These are phyloP conservation scores for Butyriboletus appendiculatus DNA, from an alignment of 1,284 basidiomycete species.

Conservation along the genomic window DNA sequence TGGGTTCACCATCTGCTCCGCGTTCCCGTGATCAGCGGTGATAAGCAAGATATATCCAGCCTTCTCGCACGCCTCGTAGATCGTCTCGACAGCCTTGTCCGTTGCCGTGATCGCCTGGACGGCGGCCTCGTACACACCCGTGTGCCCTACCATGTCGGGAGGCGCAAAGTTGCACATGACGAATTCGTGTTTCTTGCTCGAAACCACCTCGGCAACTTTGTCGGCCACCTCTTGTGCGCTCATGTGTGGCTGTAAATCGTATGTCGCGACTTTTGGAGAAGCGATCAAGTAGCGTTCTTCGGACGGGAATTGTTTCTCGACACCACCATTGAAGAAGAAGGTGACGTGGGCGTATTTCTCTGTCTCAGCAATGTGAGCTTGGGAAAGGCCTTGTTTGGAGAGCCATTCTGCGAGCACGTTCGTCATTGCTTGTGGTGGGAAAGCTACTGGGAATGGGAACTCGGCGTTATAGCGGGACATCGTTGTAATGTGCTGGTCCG, in stretches of 20 bases:
- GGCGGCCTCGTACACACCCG: slow-evolving; percentile 86
- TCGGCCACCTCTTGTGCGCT: slow-evolving; percentile 83
- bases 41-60: slow-evolving; percentile 84
- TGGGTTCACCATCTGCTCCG: slow-evolving; percentile 87
- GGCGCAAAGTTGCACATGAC: slow-evolving; percentile 97
- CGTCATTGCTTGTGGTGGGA: slow-evolving; percentile 88
- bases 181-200: slow-evolving; percentile 71
- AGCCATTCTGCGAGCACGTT: slow-evolving; percentile 93
- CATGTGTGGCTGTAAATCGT: slow-evolving; percentile 88
- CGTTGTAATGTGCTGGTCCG: slow-evolving; percentile 73
- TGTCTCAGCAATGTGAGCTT: slow-evolving; percentile 91
- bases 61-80: slow-evolving; percentile 82
- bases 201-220: slow-evolving; percentile 85
- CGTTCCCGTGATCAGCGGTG: slow-evolving; percentile 93
- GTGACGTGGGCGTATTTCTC: slow-evolving; percentile 96
- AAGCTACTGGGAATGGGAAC: slow-evolving; percentile 85
- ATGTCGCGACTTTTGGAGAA: slow-evolving; percentile 88
- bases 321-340: slow-evolving; percentile 95
- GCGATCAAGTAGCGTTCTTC: slow-evolving; percentile 88
- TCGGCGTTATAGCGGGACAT: slow-evolving; percentile 93
- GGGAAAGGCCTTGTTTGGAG: slow-evolving; percentile 72
- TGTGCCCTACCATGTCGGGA: slow-evolving; percentile 95
- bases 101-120: slow-evolving; percentile 83
- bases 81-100: slow-evolving; percentile 82
- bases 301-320: slow-evolving; percentile 85